A percentile compares a stretch with the other conserved stretches of the same genome.
Evolutionary conservation across 495 filamentous ascomycete species (phyloP).

Genomic region (Hypoxylon fuscum): DNA sequence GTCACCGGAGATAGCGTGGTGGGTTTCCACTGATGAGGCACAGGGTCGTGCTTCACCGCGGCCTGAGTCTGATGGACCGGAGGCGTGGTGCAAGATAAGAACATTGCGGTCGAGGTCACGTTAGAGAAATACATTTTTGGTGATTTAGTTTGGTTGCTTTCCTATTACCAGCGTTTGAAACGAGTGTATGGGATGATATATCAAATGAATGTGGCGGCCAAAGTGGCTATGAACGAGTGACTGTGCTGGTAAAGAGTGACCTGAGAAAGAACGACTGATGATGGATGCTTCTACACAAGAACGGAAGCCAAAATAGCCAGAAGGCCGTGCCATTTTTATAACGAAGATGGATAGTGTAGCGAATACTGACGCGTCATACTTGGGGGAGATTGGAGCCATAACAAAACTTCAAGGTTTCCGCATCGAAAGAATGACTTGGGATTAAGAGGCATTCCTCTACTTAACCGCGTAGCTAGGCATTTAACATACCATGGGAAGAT

Average conservation of each 20-base stretch:
- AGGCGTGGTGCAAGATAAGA: slow-evolving; percentile 29
- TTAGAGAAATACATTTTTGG: slow-evolving; percentile 42
- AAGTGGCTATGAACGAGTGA: slow-evolving; percentile 35
- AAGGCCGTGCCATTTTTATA: slow-evolving; percentile 36
- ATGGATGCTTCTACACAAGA: slow-evolving; percentile 27
- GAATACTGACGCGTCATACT: slow-evolving; percentile 4
- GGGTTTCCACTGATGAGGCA: too few species aligned
- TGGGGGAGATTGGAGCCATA: slow-evolving; percentile 16
- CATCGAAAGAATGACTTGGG: slow-evolving; percentile 28
- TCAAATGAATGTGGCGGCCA: slow-evolving; percentile 37
- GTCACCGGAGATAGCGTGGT: slow-evolving; percentile 34
- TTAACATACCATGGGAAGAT: too few species aligned
- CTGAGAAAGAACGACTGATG: slow-evolving; percentile 27
- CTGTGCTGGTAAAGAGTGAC: slow-evolving; percentile 23
- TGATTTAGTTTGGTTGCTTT: slow-evolving; percentile 5
- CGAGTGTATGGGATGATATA: slow-evolving; percentile 16
- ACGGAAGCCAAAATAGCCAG: background rate
- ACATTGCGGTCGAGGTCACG: slow-evolving; percentile 24
- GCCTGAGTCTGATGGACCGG: slow-evolving; percentile 18
- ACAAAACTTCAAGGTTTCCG: slow-evolving; percentile 21
- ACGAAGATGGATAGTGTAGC: background rate
- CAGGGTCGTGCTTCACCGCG: background rate
- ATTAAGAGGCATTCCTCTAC: slow-evolving; percentile 43
- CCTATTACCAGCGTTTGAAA: background rate
- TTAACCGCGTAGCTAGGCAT: background rate